phyloP scores from a whole-genome alignment of 2,329 filamentous ascomycete species.

The Fusarium nisikadoi region DNA sequence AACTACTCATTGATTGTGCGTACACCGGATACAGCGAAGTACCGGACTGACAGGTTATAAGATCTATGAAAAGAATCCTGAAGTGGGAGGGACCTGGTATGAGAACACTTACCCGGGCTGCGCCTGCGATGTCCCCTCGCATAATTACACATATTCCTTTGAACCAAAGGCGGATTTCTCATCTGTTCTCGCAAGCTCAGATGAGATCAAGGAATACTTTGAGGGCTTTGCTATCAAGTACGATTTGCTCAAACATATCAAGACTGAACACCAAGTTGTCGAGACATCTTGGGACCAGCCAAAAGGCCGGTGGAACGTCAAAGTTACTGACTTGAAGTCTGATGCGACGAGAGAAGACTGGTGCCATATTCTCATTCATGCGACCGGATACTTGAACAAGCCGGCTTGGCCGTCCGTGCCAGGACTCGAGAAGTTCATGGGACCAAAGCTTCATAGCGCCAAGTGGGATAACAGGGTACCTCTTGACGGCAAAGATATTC shows the following conservation, averaged over 20 bases:
- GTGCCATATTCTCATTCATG: conserved; percentile 11
- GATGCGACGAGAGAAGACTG: neutral
- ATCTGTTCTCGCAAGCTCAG: neutral
- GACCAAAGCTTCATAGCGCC: conserved; percentile 9
- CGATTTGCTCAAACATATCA: neutral
- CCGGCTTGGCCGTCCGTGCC: conserved; percentile 1
- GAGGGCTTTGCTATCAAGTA: conserved; percentile 5
- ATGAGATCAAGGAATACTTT: conserved; percentile 4
- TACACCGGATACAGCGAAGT: rapidly evolving
- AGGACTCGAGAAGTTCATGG: conserved; percentile 3
- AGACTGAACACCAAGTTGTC: neutral
- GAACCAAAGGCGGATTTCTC: conserved; percentile 17
- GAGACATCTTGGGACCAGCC: neutral
- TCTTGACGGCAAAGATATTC: conserved; percentile 7
- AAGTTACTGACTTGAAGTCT: neutral
- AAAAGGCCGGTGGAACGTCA: conserved; percentile 6
- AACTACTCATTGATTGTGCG: conserved; percentile 7
- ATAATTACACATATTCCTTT: conserved; percentile 19
- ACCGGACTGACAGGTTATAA: neutral
- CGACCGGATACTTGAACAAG: conserved; percentile 21
- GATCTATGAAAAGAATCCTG: conserved; percentile 19
- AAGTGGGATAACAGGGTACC: neutral
- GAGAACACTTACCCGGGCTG: conserved; percentile 10
- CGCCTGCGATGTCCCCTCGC: conserved; percentile 7
- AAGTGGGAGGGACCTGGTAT: conserved; percentile 10